A percentile compares a stretch with the other conserved stretches of the same genome.
These are phyloP conservation scores for Dipteronia sinensis DNA, from an alignment of 345 rosid genomes.

Conservation along the genomic window DNA sequence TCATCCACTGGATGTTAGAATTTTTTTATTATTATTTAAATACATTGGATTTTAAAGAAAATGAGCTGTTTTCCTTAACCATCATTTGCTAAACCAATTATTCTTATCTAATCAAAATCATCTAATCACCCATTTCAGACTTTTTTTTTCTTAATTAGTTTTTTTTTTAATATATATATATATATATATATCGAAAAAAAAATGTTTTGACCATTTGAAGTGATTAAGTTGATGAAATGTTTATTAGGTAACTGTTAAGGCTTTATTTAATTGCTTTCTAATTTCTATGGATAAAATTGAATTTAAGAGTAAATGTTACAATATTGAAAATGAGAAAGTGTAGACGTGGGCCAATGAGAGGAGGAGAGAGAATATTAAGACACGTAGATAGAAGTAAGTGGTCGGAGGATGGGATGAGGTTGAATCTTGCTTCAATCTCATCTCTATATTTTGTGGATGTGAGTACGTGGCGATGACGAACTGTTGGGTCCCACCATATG, in stretches of 20 bases:
- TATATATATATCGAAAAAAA: no score
- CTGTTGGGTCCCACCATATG: background rate
- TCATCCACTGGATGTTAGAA: conserved; percentile 23
- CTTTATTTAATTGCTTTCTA: no score
- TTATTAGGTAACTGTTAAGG: background rate
- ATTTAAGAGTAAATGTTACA: no score
- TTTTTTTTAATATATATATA: no score
- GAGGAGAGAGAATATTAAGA: no score
- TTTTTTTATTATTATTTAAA: background rate
- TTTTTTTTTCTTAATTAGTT: no score
- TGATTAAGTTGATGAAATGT: no score
- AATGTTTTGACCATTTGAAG: no score
- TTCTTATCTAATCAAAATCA: background rate
- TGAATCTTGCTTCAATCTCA: background rate
- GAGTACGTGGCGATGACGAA: conserved; percentile 10
- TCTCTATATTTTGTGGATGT: background rate
- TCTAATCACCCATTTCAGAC: background rate
- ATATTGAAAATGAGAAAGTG: background rate
- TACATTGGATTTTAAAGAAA: background rate
- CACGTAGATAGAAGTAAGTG: background rate
- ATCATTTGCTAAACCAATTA: background rate
- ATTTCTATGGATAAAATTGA: no score
- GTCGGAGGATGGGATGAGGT: background rate
- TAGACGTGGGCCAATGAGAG: background rate
- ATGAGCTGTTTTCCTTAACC: background rate